A percentile compares a stretch with the other conserved stretches of the same genome.
phyloP scores from a whole-genome alignment of 495 filamentous ascomycete genomes.

The Terfezia boudieri region DNA sequence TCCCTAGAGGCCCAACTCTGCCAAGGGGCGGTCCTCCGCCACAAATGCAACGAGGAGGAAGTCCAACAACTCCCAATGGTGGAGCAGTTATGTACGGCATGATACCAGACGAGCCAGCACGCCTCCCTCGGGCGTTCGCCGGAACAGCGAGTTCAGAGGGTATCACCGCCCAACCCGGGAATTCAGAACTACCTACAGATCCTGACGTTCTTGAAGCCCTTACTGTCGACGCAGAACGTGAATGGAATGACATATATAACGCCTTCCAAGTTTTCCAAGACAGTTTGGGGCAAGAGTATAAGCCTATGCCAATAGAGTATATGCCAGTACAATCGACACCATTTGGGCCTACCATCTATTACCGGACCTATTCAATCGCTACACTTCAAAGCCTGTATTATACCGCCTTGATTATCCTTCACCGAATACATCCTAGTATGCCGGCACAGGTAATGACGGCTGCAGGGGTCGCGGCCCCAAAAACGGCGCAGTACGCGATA shows the following conservation, averaged over 20 bases:
- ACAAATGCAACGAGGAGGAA: neutral
- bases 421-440: slow-evolving; percentile 68
- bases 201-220: slow-evolving; percentile 35
- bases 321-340: slow-evolving; percentile 40
- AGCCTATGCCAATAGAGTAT: slow-evolving; percentile 52
- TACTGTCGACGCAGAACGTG: slow-evolving; percentile 44
- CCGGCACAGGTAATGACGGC: slow-evolving; percentile 78
- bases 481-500: slow-evolving; percentile 46
- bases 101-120: slow-evolving; percentile 31
- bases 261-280: slow-evolving; percentile 45
- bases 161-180: slow-evolving; percentile 19
- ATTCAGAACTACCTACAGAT: slow-evolving; percentile 18
- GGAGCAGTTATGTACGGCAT: slow-evolving; percentile 34
- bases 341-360: slow-evolving; percentile 52
- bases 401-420: slow-evolving; percentile 53
- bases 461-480: slow-evolving; percentile 42
- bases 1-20: neutral
- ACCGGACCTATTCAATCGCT: slow-evolving; percentile 65
- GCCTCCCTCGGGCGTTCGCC: slow-evolving; percentile 35
- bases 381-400: slow-evolving; percentile 70
- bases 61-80: slow-evolving; percentile 7
- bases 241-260: slow-evolving; percentile 54
- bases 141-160: slow-evolving; percentile 19
- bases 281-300: slow-evolving; percentile 52
- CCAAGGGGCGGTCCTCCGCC: slow-evolving; percentile 8